Conservation (phyloP, 495 filamentous ascomycete species). For the Penicillium argentinense region DNA sequence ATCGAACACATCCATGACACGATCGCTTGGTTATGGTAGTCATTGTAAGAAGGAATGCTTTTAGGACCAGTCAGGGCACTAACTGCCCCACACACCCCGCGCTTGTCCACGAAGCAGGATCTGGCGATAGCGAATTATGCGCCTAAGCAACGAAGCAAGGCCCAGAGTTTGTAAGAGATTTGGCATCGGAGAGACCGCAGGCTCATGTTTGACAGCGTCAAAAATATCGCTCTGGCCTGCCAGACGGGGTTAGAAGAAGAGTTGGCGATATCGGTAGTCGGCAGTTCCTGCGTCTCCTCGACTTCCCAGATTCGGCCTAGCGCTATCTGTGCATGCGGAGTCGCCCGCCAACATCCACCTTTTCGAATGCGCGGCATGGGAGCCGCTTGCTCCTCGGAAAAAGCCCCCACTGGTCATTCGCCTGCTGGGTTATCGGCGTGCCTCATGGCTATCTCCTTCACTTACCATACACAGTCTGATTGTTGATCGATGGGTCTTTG, state of each 20-base stretch:
- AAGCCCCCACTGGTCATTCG: background rate
- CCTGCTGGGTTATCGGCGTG: too few species aligned
- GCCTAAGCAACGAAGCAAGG: too few species aligned
- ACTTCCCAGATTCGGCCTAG: constrained; percentile 10
- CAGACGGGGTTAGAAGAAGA: background rate
- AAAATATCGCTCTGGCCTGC: background rate
- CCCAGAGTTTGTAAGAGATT: background rate
- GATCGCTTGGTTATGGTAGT: constrained; percentile 6
- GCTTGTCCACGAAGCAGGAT: background rate
- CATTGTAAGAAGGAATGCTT: background rate
- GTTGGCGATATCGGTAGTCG: background rate
- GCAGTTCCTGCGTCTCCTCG: constrained; percentile 11
- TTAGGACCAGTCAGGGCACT: too few species aligned
- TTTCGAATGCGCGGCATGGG: too few species aligned
- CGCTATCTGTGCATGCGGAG: constrained; percentile 4
- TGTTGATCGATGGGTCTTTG: background rate
- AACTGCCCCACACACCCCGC: constrained; percentile 4
- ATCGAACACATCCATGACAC: constrained; percentile 14
- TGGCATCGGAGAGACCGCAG: constrained; percentile 1
- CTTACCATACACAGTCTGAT: background rate
- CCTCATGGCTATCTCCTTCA: background rate
- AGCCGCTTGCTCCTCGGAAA: background rate
- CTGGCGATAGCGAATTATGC: too few species aligned
- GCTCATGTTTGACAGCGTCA: too few species aligned
- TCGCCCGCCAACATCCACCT: background rate